phyloP scores from a whole-genome alignment of 1,284 basidiomycete genomes.

The Ustilago hordei region DNA sequence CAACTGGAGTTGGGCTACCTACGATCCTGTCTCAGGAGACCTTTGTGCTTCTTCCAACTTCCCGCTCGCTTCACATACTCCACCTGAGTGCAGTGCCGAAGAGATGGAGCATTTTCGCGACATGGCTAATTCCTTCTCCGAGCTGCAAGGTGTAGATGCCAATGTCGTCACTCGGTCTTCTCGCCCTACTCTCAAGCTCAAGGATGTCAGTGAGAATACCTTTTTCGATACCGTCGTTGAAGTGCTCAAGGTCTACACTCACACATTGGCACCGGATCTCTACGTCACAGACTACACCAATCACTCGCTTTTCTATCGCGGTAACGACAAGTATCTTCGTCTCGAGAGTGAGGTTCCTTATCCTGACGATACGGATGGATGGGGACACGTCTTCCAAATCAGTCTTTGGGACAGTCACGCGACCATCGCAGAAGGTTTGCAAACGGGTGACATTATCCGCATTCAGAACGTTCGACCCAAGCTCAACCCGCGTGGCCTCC shows the following conservation, averaged over 20 bases:
- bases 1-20: slow-evolving; percentile 42
- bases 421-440: slow-evolving; percentile 46
- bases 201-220: slow-evolving; percentile 37
- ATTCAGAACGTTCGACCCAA: slow-evolving; percentile 57
- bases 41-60: slow-evolving; percentile 41
- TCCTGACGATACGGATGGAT: slow-evolving; percentile 42
- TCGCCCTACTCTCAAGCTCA: slow-evolving; percentile 38
- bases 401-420: slow-evolving; percentile 60
- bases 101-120: slow-evolving; percentile 51
- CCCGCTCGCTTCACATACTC: slow-evolving; percentile 28
- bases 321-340: slow-evolving; percentile 51
- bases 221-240: slow-evolving; percentile 60
- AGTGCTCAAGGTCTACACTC: slow-evolving; percentile 56
- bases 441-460: slow-evolving; percentile 55
- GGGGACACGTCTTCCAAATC: slow-evolving; percentile 58
- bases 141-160: slow-evolving; percentile 37
- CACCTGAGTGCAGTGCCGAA: slow-evolving; percentile 40
- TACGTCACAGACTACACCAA: slow-evolving; percentile 65
- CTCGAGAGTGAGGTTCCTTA: slow-evolving; percentile 29
- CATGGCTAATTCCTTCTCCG: slow-evolving; percentile 42
- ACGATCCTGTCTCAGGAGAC: slow-evolving; percentile 42
- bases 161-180: slow-evolving; percentile 25
- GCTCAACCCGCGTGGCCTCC: slow-evolving; percentile 44
- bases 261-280: slow-evolving; percentile 50
- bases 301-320: slow-evolving; percentile 47